A percentile compares a stretch with the other conserved stretches of the same genome.
phyloP scores from a whole-genome alignment of 139 green algal species.

The Haematococcus lacustris region DNA sequence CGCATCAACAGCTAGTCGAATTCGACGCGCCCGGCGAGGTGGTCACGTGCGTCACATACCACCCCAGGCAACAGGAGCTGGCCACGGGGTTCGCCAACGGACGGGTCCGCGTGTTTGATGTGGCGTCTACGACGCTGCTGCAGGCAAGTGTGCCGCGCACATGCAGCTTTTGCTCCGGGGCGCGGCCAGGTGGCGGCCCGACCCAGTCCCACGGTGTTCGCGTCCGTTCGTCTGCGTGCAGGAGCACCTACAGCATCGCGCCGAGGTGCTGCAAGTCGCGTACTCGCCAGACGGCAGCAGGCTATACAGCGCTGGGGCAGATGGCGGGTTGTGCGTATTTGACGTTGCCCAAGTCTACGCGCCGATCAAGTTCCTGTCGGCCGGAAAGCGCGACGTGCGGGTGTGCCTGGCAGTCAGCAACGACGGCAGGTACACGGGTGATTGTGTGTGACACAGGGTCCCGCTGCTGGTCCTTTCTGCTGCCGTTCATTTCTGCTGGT shows the following conservation, averaged over 20 bases:
- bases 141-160: slow-evolving; percentile 38
- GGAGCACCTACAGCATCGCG: slow-evolving; percentile 65
- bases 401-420: slow-evolving; percentile 41
- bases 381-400: slow-evolving; percentile 22
- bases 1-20: slow-evolving; percentile 55
- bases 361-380: slow-evolving; percentile 43
- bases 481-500: too few relatives aligned
- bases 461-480: too few relatives aligned
- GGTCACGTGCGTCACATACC: slow-evolving; percentile 41
- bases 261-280: slow-evolving; percentile 36
- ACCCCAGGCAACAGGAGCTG: slow-evolving; percentile 48
- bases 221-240: too few relatives aligned
- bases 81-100: slow-evolving; percentile 58
- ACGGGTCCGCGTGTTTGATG: slow-evolving; percentile 60
- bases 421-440: slow-evolving; percentile 35
- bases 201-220: too few relatives aligned
- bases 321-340: slow-evolving; percentile 67
- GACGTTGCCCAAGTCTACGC: slow-evolving; percentile 44
- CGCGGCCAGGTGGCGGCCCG: background rate
- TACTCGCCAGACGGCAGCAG: slow-evolving; percentile 45
- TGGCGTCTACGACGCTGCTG: slow-evolving; percentile 51
- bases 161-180: background rate
- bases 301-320: slow-evolving; percentile 52
- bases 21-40: slow-evolving; percentile 44
- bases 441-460: too few relatives aligned